Evolutionary conservation across 805 yeast species (phyloP), one percentile per base, ranked within the genome.

Genomic region (Zygoascus ofunaensis): DNA sequence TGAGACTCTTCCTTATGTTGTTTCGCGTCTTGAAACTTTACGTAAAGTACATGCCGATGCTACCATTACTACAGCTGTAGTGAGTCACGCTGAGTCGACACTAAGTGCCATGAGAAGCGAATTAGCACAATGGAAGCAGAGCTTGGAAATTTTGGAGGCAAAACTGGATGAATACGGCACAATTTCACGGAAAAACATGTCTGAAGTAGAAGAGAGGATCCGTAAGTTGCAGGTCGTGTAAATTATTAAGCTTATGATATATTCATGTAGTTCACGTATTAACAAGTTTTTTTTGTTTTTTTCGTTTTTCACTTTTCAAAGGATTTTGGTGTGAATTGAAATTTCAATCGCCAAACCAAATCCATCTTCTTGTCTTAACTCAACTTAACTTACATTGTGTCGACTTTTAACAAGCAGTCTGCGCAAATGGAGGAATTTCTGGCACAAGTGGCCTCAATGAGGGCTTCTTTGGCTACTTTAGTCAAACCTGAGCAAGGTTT

Each of bases 31-130:
- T 3, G 44, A 45, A 20, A 42, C 47, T n/a, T 47, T 52, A 12
- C 46, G 46, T 15, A 41, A 24, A 7, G 37, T 52, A 8, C 55
- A 52, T 32, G 42, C 44, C n/a, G 55, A 52, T 37, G 47, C 55
- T 4, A 47, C 46, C 10, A 24, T 37, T 3, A 37, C 47, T 3
- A 33, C 38, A 18, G 23, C 40, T n/a, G 17, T 42, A 2, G 36
- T 48, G 7, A 37, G 44, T 26, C 43, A 46, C 22, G 36, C 43
- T 7, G 50, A 44, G 19, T 35, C 43, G 18, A 51, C 50, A 14
- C 14, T 51, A 1, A 39, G 35, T 5, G 30, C 26, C 2, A 39
- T 47, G 8, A 17, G 37, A 3, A n/a, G 24, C 12, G 50, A 49
- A 12, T 7, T 48, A 8, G 23, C 37, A n/a, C 34, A 39, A 26